phyloP scores from a whole-genome alignment of 805 yeast species.

The Torulaspora gathmanii region DNA sequence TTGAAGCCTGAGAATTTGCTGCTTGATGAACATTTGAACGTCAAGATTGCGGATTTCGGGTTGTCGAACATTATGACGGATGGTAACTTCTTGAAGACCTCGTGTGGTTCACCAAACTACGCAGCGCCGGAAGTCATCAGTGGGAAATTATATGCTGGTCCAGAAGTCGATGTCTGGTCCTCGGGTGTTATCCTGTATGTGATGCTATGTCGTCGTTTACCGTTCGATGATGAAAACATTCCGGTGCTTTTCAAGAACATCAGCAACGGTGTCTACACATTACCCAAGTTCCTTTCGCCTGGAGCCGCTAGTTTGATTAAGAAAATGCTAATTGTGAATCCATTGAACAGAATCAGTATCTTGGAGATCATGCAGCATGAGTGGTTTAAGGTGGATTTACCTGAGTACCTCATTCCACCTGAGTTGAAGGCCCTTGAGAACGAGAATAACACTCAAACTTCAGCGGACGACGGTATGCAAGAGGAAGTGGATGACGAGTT shows the following conservation, averaged over 20 bases:
- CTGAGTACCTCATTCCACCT: slow-evolving; percentile 66
- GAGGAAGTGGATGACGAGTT: slow-evolving; percentile 67
- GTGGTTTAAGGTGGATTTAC: slow-evolving; percentile 82
- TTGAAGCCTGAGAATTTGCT: slow-evolving; percentile 91
- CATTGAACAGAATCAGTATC: slow-evolving; percentile 87
- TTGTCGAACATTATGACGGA: slow-evolving; percentile 94
- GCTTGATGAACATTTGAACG: slow-evolving; percentile 83
- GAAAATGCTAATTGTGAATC: slow-evolving; percentile 91
- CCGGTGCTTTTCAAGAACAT: slow-evolving; percentile 92
- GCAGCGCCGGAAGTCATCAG: slow-evolving; percentile 97
- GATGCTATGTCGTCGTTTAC: slow-evolving; percentile 92
- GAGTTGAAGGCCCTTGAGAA: slow-evolving; percentile 22
- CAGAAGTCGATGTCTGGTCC: slow-evolving; percentile 97
- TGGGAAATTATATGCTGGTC: slow-evolving; percentile 94
- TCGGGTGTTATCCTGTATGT: slow-evolving; percentile 94
- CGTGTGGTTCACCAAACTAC: slow-evolving; percentile 95
- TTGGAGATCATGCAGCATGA: slow-evolving; percentile 90
- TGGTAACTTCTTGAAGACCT: slow-evolving; percentile 89
- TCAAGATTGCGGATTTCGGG: slow-evolving; percentile 95
- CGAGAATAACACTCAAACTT: slow-evolving; percentile 29
- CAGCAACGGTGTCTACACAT: slow-evolving; percentile 84
- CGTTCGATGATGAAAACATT: slow-evolving; percentile 93
- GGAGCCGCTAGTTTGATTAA: slow-evolving; percentile 83
- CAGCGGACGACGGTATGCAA: slow-evolving; percentile 5
- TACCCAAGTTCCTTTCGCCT: slow-evolving; percentile 78